Percentiles rank a stretch among this genome's conserved stretches.
These are phyloP conservation scores for Pseudocercospora crystallina DNA, from an alignment of 2,329 filamentous ascomycete genomes.

Conservation along the genomic window DNA sequence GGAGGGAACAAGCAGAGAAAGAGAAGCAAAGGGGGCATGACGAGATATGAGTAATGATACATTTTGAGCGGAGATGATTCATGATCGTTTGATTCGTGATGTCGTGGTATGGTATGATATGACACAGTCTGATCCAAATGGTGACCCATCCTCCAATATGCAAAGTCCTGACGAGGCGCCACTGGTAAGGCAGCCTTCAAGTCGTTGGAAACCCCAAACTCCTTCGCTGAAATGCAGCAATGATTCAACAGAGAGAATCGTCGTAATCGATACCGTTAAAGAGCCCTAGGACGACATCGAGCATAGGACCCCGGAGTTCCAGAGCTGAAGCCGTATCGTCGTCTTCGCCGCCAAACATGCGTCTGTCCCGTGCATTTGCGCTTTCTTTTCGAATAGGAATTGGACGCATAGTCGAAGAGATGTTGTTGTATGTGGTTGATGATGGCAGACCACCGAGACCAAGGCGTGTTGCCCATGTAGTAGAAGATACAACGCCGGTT, in stretches of 20 bases:
- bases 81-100: too few relatives aligned
- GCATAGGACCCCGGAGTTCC: slow-evolving; percentile 44
- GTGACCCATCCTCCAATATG: too few relatives aligned
- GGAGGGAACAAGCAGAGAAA: slow-evolving; percentile 2
- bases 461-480: too few relatives aligned
- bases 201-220: too few relatives aligned
- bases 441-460: background rate
- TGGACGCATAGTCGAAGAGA: slow-evolving; percentile 2
- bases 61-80: background rate
- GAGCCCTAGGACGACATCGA: slow-evolving; percentile 48
- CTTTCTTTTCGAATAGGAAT: slow-evolving; percentile 8
- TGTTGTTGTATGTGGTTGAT: background rate
- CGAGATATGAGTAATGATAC: slow-evolving; percentile 9
- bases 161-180: too few relatives aligned
- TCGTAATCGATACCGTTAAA: slow-evolving; percentile 49
- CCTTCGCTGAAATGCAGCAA: background rate
- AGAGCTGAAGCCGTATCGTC: slow-evolving; percentile 37
- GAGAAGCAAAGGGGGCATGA: slow-evolving; percentile 6
- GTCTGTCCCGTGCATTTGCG: slow-evolving; percentile 23
- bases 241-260: slow-evolving; percentile 20
- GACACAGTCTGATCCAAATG: too few relatives aligned
- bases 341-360: slow-evolving; percentile 45
- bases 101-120: too few relatives aligned
- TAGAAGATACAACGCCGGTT: too few relatives aligned
- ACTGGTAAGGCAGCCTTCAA: too few relatives aligned